Base-by-base conservation (phyloP, 495 filamentous ascomycete genomes). In the Penicillium steckii region DNA sequence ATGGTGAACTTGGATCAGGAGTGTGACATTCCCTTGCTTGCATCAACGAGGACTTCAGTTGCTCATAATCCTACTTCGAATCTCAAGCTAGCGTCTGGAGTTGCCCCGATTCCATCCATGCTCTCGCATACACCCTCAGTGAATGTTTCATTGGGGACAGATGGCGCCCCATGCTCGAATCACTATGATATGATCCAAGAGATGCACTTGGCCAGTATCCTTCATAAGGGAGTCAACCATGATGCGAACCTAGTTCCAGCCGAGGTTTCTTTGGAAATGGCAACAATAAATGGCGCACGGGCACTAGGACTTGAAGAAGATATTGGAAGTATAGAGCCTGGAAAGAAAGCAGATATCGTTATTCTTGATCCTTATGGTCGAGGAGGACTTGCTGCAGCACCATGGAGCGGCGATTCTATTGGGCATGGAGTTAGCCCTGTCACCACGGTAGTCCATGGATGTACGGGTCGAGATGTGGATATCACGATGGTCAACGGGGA, bases 81-180 rank as follows among this genome's bases (percentile, higher is more conserved):
- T 41, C 59, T 71, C 18, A 74, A 74, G 43, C 53, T 75, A 3
- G 71, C 71, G 0, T 71, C 67, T 2, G 72, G 72, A 7, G 64
- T 74, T 22, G 68, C 66, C 17, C 66, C 68, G 3, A 59, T 75
- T 2, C 72, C 69, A 1, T 22, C 60, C 18, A 62, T 73, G 42
- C 50, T 75, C 3, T 44, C 67, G 6, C 27, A 26, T 18, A 18
- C 48, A 2, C 25, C 51, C 8, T 48, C 52, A 2, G 56, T 69
- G 3, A 75, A 70, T 25, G 69, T 70, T 4, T 65, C 60, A 5
- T 44, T 73, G 5, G 72, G 65, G 17, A 73, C 73, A 10, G 68
- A 75, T 30, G 72, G 72, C 2, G 72, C 70, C 8, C 72, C 72
- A 4, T 75, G 72, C 49, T 63, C 62, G 24, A 75, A 75, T 53